Evolutionary conservation across 2,329 filamentous ascomycete genomes (phyloP).

Genomic region (Blastomyces emzantsi): DNA sequence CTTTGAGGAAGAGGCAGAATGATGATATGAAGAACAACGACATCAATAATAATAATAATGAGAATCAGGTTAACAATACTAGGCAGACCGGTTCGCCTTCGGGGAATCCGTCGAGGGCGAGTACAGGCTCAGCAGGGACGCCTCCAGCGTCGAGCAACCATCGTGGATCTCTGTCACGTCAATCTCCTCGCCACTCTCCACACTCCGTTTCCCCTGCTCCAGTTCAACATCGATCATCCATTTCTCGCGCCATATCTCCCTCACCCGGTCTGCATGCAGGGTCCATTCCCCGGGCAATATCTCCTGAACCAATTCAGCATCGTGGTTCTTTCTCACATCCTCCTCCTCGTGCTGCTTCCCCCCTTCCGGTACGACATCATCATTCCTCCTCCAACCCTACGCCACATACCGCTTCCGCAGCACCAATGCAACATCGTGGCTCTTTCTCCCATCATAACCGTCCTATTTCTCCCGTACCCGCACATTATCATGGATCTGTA

Average conservation of each 20-base stretch:
- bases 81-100: background rate
- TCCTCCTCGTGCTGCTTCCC: conserved; percentile 8
- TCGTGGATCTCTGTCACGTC: conserved; percentile 28
- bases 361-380: conserved; percentile 1
- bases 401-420: background rate
- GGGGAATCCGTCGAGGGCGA: background rate
- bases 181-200: background rate
- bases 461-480: conserved; percentile 1
- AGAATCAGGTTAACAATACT: background rate
- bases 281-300: conserved; percentile 9
- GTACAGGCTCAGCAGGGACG: conserved; percentile 2
- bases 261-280: background rate
- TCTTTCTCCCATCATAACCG: conserved; percentile 10
- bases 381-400: background rate
- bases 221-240: conserved; percentile 10
- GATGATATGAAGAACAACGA: conserved; percentile 23
- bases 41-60: conserved; percentile 17
- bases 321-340: conserved; percentile 13
- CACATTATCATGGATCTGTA: background rate
- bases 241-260: conserved; percentile 16
- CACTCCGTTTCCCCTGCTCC: conserved; percentile 2
- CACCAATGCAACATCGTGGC: background rate
- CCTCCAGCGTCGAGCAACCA: conserved; percentile 22
- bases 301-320: conserved; percentile 14
- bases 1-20: conserved; percentile 27